phyloP scores from a whole-genome alignment of 2,329 filamentous ascomycete species.

The Mariannaea elegans region DNA sequence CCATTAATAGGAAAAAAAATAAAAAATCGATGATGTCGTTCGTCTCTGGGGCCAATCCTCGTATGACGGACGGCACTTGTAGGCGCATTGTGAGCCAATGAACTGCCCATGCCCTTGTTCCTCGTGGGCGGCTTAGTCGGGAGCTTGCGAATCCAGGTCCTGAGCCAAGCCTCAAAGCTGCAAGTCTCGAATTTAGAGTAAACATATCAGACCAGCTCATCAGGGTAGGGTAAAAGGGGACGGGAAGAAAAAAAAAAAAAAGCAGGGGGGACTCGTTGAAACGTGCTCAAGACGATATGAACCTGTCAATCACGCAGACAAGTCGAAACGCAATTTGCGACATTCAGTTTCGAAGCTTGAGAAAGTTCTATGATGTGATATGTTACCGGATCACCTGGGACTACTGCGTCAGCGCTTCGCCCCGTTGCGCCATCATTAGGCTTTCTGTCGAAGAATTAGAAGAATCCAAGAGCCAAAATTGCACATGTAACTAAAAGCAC shows the following conservation, averaged over 20 bases:
- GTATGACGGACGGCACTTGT: conserved; percentile 35
- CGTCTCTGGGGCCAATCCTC: conserved; percentile 26
- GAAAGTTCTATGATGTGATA: not conserved
- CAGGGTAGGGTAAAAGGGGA: not conserved
- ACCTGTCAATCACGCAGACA: not conserved
- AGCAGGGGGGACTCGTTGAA: too few relatives aligned
- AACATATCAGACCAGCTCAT: too few relatives aligned
- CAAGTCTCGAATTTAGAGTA: too few relatives aligned
- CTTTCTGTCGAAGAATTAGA: not conserved
- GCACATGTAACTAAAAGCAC: not conserved
- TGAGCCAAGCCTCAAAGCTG: not conserved
- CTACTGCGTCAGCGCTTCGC: conserved; percentile 17
- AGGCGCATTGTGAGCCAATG: conserved; percentile 31
- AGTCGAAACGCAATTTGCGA: not conserved
- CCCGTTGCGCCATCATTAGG: not conserved
- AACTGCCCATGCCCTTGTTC: conserved; percentile 19
- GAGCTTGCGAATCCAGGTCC: conserved; percentile 28
- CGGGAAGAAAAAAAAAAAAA: not conserved
- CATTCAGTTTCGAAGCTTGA: not conserved
- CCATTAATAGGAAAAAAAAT: too few relatives aligned
- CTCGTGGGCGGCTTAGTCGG: conserved; percentile 32
- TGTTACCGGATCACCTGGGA: conserved; percentile 6
- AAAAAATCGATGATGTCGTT: conserved; percentile 21
- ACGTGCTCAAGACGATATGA: conserved; percentile 26
- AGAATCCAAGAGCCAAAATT: not conserved